A percentile compares a stretch with the other conserved stretches of the same genome.
Conservation (phyloP, 805 yeast species). For the Komagataella pseudopastoris region DNA sequence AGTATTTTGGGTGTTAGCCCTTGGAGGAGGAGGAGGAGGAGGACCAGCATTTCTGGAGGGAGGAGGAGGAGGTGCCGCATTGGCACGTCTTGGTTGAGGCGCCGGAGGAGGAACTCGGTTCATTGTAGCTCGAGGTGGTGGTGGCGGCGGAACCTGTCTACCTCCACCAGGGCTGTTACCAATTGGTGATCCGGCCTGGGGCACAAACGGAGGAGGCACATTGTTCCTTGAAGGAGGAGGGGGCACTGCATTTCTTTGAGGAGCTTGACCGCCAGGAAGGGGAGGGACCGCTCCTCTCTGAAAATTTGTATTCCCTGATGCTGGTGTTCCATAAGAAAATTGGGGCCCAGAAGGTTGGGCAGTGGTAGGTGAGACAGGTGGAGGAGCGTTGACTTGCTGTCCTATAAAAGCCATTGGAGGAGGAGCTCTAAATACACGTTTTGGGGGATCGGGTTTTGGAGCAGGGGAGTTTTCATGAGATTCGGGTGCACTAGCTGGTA, state of each 20-base stretch:
- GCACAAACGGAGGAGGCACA: slow-evolving; percentile 10
- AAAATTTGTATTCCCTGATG: neutral
- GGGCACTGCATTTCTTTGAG: slow-evolving; percentile 8
- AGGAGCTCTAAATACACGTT: slow-evolving; percentile 21
- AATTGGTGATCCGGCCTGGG: slow-evolving; percentile 1
- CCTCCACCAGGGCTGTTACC: slow-evolving; percentile 5
- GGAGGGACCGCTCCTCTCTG: neutral
- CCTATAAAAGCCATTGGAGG: slow-evolving; percentile 10
- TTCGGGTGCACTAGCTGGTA: slow-evolving; percentile 6
- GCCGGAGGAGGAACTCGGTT: slow-evolving; percentile 5
- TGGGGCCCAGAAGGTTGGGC: neutral
- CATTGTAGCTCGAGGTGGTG: slow-evolving; percentile 1
- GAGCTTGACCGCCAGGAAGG: neutral
- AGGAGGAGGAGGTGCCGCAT: slow-evolving; percentile 7
- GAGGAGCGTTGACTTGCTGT: slow-evolving; percentile 4
- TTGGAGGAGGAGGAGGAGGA: slow-evolving; percentile 12
- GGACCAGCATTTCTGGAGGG: slow-evolving; percentile 9
- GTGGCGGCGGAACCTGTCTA: slow-evolving; percentile 3
- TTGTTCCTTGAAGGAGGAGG: slow-evolving; percentile 12
- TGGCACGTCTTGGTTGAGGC: slow-evolving; percentile 1
- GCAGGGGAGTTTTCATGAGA: neutral
- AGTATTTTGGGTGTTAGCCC: slow-evolving; percentile 14
- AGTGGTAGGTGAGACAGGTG: neutral
- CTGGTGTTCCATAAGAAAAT: neutral
- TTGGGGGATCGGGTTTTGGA: slow-evolving; percentile 4